phyloP scores from a whole-genome alignment of 441 rosid genomes.

The Pelargonium citronellum region DNA sequence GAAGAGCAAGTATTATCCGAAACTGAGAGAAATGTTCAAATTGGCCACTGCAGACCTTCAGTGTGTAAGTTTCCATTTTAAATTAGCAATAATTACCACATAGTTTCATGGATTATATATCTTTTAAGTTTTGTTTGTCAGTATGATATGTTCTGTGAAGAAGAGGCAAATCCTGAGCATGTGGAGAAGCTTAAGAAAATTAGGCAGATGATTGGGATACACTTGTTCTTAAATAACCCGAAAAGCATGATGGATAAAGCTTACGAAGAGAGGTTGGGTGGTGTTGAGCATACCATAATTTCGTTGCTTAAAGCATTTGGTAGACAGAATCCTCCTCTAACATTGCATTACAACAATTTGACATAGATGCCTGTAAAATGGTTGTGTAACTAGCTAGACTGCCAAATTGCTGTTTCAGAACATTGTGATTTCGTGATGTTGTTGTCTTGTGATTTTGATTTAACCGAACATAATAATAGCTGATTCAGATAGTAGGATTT shows the following conservation, averaged over 20 bases:
- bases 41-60: conserved; percentile 16
- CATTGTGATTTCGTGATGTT: no score
- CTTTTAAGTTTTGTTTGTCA: conserved; percentile 6
- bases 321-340: neutral
- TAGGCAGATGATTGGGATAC: conserved; percentile 6
- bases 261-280: conserved; percentile 18
- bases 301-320: neutral
- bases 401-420: no score
- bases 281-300: conserved; percentile 23
- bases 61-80: conserved; percentile 11
- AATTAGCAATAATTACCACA: neutral
- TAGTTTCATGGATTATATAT: neutral
- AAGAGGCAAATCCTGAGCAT: conserved; percentile 19
- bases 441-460: no score
- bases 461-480: no score
- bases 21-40: conserved; percentile 20
- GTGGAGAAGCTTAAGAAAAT: conserved; percentile 18
- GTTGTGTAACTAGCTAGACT: neutral
- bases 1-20: conserved; percentile 20
- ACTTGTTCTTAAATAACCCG: conserved; percentile 10
- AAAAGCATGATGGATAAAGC: neutral
- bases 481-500: no score
- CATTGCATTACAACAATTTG: conserved; percentile 5
- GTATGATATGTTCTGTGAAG: conserved; percentile 18
- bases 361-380: conserved; percentile 1